These are phyloP conservation scores for Funneliformis caledonium DNA, from an alignment of 371 early-diverging fungal genomes.

Conservation along the genomic window DNA sequence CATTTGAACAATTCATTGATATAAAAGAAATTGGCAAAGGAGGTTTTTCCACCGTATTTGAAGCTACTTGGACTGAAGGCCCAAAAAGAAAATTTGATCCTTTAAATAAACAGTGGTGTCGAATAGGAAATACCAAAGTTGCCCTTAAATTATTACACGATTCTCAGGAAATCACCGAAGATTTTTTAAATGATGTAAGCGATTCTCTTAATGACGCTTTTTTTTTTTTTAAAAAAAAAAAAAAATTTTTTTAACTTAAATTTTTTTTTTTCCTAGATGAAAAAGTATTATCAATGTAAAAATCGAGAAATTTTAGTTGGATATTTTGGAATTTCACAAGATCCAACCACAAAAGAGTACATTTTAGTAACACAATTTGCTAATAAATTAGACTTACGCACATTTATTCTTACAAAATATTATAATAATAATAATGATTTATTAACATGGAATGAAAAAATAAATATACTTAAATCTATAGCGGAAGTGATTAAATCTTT, in stretches of 20 bases:
- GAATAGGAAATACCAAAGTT: not conserved
- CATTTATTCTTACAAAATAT: not conserved
- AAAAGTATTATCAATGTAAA: conserved; percentile 3
- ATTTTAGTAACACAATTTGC: conserved; percentile 27
- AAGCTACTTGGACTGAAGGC: conserved; percentile 27
- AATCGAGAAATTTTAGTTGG: not conserved
- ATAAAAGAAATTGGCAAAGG: conserved; percentile 19
- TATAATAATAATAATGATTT: not conserved
- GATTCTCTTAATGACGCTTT: not conserved
- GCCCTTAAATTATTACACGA: not conserved
- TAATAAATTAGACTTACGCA: conserved; percentile 13
- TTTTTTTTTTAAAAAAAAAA: not conserved
- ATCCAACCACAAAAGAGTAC: conserved; percentile 29
- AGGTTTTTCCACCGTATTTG: conserved; percentile 9
- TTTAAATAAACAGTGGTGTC: not conserved
- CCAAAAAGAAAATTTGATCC: not conserved
- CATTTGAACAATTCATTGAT: not conserved
- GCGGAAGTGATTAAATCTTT: not conserved
- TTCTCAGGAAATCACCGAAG: conserved; percentile 25
- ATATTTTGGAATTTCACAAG: conserved; percentile 24
- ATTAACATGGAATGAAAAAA: not conserved
- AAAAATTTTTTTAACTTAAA: not conserved
- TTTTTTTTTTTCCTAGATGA: not conserved
- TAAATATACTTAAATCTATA: not conserved
- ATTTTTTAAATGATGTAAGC: conserved; percentile 32